These are phyloP conservation scores for Thalia dealbata DNA, from an alignment of 176 grass and related monocot species.

Conservation along the genomic window DNA sequence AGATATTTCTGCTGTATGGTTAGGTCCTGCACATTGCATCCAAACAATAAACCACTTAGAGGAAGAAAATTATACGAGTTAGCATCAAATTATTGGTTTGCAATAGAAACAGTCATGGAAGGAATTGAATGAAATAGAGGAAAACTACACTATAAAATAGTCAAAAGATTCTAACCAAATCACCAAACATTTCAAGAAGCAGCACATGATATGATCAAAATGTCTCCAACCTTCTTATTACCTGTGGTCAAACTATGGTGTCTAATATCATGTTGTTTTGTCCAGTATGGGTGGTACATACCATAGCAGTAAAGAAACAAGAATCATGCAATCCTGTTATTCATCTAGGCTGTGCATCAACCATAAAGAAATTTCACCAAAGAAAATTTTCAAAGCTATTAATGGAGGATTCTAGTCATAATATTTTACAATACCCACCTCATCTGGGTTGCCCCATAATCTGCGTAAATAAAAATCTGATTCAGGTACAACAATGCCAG, in stretches of 20 bases:
- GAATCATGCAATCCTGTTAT: no score
- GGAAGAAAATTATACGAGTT: not conserved
- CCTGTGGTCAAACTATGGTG: no score
- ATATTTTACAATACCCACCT: conserved; percentile 36
- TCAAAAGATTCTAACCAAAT: conserved; percentile 9
- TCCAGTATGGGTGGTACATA: no score
- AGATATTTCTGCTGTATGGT: conserved; percentile 28
- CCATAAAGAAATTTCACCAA: not conserved
- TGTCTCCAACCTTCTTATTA: not conserved
- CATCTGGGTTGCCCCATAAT: conserved; percentile 82
- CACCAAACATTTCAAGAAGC: not conserved
- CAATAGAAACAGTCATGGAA: not conserved
- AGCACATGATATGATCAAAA: not conserved
- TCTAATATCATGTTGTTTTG: no score
- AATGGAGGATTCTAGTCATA: not conserved
- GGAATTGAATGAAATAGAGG: not conserved
- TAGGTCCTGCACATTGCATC: conserved; percentile 25
- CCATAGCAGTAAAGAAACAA: no score
- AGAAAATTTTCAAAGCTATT: not conserved
- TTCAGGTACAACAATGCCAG: conserved; percentile 72
- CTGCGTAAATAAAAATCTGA: conserved; percentile 64
- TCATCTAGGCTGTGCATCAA: no score
- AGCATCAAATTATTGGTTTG: conserved; percentile 8
- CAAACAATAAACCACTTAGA: not conserved
- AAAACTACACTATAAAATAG: not conserved